Evolutionary conservation across 495 filamentous ascomycete genomes (phyloP), one percentile per base, ranked within the genome.

Genomic region (Aspergillus nidulans): DNA sequence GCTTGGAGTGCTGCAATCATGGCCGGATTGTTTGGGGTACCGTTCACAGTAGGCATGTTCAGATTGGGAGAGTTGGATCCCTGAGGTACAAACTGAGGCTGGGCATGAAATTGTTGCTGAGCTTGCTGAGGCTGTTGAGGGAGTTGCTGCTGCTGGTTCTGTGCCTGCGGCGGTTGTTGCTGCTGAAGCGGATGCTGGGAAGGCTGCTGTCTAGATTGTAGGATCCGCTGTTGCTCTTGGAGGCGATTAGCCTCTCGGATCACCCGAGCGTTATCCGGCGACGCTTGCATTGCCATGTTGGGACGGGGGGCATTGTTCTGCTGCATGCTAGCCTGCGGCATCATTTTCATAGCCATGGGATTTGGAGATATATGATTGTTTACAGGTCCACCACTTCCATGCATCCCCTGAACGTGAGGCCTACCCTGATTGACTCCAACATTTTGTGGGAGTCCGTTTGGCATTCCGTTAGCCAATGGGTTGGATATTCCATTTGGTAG

Each of bases 311-410:
- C 51, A 68, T 77, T 64, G 72, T 76, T 67, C 43, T 77, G 72
- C 44, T 86, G 85, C 76, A 95, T 89, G 28, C 85, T 84, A 39
- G 85, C 75, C 59, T 85, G 88, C 42, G 86, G 84, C 56, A 91
- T 77, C 61, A 83, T 82, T 60, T 86, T 85, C 75, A 87, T 81
- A 23, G 77, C 77, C 67, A 87, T 80, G 8, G 71, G 58, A 51
- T 78, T 71, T 54, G 78, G 50, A 59, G 81, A 59, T 72, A 87
- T 58, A 72, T 81, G 65, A 51, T 77, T 71, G 56, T 72, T 78
- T 9, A 69, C 57, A 52, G 69, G 64, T 32, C 50, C 53, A 23
- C 70, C 69, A 52, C 60, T 64, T 34, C 36, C 36, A 34, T 70
- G 61, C 60, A 76, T 64, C 21, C 68, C 70, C 55, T 74, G 76